phyloP scores from a whole-genome alignment of 495 filamentous ascomycete genomes.

The Umbilicaria muhlenbergii region DNA sequence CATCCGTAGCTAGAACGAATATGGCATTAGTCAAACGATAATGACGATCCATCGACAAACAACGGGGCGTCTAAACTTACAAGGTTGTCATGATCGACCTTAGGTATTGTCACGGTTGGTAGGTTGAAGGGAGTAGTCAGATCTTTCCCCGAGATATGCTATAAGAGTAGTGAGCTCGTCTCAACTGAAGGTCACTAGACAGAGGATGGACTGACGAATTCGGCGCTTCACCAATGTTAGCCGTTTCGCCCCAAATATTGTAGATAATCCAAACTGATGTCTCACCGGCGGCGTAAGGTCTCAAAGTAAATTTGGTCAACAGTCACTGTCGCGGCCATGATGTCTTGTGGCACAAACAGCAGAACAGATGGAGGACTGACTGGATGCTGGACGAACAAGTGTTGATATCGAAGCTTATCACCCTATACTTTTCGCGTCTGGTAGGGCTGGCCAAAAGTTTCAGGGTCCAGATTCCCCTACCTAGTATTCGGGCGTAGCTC shows the following conservation, averaged over 20 bases:
- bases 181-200: background rate
- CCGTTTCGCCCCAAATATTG: background rate
- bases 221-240: constrained; percentile 14
- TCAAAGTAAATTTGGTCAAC: constrained; percentile 37
- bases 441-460: no score
- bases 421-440: no score
- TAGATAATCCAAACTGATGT: background rate
- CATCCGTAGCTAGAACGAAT: constrained; percentile 26
- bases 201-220: constrained; percentile 19
- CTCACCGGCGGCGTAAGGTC: constrained; percentile 32
- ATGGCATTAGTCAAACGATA: constrained; percentile 6
- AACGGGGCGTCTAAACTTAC: constrained; percentile 20
- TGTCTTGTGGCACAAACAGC: background rate
- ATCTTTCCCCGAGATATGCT: constrained; percentile 27
- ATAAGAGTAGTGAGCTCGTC: constrained; percentile 2
- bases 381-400: no score
- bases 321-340: constrained; percentile 28
- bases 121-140: constrained; percentile 17
- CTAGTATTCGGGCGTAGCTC: no score
- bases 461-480: no score
- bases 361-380: no score
- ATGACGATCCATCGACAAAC: background rate
- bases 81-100: constrained; percentile 37
- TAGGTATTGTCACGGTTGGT: constrained; percentile 34
- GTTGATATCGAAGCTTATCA: no score